These are phyloP conservation scores for Inonotus hispidus DNA, from an alignment of 1,284 basidiomycete species.

Conservation along the genomic window DNA sequence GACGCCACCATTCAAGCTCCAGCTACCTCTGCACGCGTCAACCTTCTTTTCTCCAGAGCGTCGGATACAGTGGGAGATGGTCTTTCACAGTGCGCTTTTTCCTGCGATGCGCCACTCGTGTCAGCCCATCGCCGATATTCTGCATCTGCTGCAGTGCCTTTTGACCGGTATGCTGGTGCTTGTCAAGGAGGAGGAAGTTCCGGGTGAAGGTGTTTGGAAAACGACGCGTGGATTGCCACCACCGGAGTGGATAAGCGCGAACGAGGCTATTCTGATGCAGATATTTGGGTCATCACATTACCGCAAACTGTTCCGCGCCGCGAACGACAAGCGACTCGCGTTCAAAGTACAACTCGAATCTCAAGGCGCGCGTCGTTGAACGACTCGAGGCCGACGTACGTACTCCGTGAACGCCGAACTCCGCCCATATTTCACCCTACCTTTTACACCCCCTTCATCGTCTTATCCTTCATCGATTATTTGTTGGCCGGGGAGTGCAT, in stretches of 20 bases:
- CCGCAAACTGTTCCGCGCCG: conserved; percentile 64
- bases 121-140: conserved; percentile 69
- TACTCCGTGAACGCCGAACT: background rate
- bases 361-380: conserved; percentile 1
- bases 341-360: conserved; percentile 48
- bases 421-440: background rate
- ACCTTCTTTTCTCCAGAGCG: conserved; percentile 80
- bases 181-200: conserved; percentile 64
- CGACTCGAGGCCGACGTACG: background rate
- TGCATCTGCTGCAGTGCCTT: conserved; percentile 72
- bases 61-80: conserved; percentile 82
- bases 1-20: conserved; percentile 63
- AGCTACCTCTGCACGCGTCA: conserved; percentile 69
- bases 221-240: conserved; percentile 76
- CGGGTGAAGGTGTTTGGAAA: conserved; percentile 53
- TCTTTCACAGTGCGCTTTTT: conserved; percentile 78
- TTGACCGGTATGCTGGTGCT: conserved; percentile 75
- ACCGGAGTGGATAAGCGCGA: conserved; percentile 63
- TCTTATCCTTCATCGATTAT: background rate
- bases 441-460: background rate
- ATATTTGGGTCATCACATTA: conserved; percentile 69
- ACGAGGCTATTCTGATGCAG: conserved; percentile 58
- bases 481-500: background rate
- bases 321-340: conserved; percentile 59
- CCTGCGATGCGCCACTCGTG: conserved; percentile 72